Evolutionary conservation across 2,329 filamentous ascomycete genomes (phyloP), one percentile per base, ranked within the genome.

Genomic region (Monosporascus sp.): DNA sequence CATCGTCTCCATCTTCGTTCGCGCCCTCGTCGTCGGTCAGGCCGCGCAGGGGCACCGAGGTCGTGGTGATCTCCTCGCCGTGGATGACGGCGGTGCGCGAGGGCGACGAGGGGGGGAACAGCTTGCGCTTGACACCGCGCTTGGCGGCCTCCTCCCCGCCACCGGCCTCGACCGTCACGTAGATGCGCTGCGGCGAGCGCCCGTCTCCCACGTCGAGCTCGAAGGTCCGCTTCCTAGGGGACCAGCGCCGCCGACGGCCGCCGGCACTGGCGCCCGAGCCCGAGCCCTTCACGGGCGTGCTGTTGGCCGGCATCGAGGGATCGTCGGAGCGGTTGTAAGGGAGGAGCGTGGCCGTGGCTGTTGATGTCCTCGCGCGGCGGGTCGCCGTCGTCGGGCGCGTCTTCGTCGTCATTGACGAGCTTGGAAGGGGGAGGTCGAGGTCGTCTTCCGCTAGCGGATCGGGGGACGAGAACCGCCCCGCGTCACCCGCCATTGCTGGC

Each of bases 161-260:
- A 1, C 77, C 75, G 2, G 79, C 76, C 64, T 84, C 79, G 50
- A 82, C 78, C 9, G 81, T 83, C 50, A 82, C 79, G 45, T 74
- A 70, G 44, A 84, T 70, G 53, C 72, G 75, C 64, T 82, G 78
- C 3, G 80, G 78, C 47, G 78, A 74, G 46, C 64, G 65, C 38
- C 72, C 71, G 59, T 78, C 70, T 47, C 80, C 79, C 26, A 80
- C 78, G 57, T 82, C 78, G 37, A 83, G 74, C 65, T 81, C 76
- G 57, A 82, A 82, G 45, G 72, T 81, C 62, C 77, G 79, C 68
- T 81, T 83, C 48, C 78, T 71, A 40, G 81, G 80, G 43, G 80
- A 82, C 17, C 63, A 20, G 40, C 8, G 40, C 40, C 40, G 40
- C 9, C 28, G 28, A 3, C 40, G 8, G 40, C 40, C 20, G 15